These are phyloP conservation scores for Xylaria venustula DNA, from an alignment of 495 filamentous ascomycete species.

Conservation along the genomic window DNA sequence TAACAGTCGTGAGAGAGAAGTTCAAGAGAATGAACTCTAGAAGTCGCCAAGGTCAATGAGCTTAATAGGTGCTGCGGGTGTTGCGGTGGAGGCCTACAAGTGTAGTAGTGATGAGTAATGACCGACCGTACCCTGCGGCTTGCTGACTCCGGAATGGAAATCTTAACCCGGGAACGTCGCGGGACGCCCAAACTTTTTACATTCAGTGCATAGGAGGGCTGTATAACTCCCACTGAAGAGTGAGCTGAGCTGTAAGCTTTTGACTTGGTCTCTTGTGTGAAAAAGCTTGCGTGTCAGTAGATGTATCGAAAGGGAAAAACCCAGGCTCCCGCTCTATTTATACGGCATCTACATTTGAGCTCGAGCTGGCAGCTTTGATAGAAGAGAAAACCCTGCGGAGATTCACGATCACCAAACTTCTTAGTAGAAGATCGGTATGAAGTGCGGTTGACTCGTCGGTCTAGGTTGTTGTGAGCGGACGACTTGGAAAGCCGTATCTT, in stretches of 20 bases:
- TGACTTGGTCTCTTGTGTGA: too few relatives aligned
- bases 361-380: background rate
- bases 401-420: too few relatives aligned
- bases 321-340: background rate
- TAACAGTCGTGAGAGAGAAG: constrained; percentile 30
- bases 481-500: too few relatives aligned
- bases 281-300: too few relatives aligned
- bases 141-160: constrained; percentile 39
- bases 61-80: constrained; percentile 36
- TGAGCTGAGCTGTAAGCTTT: constrained; percentile 32
- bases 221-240: constrained; percentile 35
- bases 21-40: constrained; percentile 36
- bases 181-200: constrained; percentile 43
- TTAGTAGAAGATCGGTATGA: too few relatives aligned
- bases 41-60: constrained; percentile 32
- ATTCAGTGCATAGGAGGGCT: constrained; percentile 38
- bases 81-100: constrained; percentile 36
- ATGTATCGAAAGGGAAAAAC: background rate
- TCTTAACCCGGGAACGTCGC: constrained; percentile 45
- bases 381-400: too few relatives aligned
- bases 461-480: too few relatives aligned
- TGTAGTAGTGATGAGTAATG: constrained; percentile 31
- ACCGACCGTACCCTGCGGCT: constrained; percentile 37
- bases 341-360: background rate
- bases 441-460: too few relatives aligned